Evolutionary conservation across 2,329 filamentous ascomycete species (phyloP), one percentile per base, ranked within the genome.

Genomic region (Penicillium sp.): DNA sequence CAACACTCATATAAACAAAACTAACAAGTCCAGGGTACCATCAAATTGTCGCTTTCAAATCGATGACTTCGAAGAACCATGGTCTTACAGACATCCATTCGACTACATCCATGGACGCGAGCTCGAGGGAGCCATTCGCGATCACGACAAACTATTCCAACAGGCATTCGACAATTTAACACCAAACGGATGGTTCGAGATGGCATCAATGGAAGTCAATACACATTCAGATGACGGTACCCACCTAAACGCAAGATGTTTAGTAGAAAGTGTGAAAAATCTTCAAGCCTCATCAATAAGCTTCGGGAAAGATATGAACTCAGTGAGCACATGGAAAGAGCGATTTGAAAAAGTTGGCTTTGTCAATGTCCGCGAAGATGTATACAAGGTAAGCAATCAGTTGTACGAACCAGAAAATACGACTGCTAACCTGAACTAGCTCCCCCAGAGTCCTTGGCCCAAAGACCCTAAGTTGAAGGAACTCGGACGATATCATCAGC

Each of bases 321-420:
- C 73, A 1, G 71, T 71, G 33, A 42, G 65, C 7, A 64, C 71
- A 4, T 74, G 77, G 57, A 76, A 76, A 56, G 67, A 71, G 10
- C 75, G 76, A 48, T 75, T 86, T 60, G 72, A 74, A 8, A 78
- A 80, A 3, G 81, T 77, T 0, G 84, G 84, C 0, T 87, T 86
- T 52, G 68, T 77, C 10, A 80, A 85, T 49, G 79, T 87, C 0
- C 72, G 70, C 0, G 80, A 84, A 61, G 71, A 75, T 1, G 58
- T 79, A 1, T 81, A 76, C 62, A 81, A 79, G 66, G 72, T 74
- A 52, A 21, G 5, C 11, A 13, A 31, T 31, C 10, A 26, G 27
- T 29, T 13, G 4, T 14, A 5, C 11, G 4, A 54, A 57, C 1
- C 29, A 60, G 11, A 57, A 58, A 21, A 8, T 62, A 33, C 31